A percentile compares a stretch with the other conserved stretches of the same genome.
Evolutionary conservation across 2,329 filamentous ascomycete genomes (phyloP).

Genomic region (Graphilbum sp.): DNA sequence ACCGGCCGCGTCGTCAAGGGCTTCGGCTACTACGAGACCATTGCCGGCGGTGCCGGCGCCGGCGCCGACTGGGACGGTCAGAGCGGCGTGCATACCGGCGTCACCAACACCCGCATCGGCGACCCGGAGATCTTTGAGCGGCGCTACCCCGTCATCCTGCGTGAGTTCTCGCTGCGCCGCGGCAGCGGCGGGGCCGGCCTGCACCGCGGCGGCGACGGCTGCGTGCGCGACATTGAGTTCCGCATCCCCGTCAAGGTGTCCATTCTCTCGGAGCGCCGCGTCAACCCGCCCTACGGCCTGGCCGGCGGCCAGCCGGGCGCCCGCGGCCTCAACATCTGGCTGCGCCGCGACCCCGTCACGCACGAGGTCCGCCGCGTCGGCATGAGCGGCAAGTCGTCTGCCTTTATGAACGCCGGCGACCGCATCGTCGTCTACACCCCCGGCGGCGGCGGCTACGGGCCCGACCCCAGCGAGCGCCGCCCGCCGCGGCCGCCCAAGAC

Average conservation of each 20-base stretch:
- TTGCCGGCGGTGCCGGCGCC: conserved; percentile 61
- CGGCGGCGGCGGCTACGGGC: conserved; percentile 46
- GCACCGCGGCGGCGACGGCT: conserved; percentile 59
- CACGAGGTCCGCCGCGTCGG: conserved; percentile 23
- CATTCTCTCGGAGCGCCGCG: conserved; percentile 46
- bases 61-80: conserved; percentile 59
- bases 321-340: conserved; percentile 78
- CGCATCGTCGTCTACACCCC: conserved; percentile 45
- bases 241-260: conserved; percentile 14
- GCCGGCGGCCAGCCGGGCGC: conserved; percentile 65
- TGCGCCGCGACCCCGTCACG: conserved; percentile 25
- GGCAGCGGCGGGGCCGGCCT: conserved; percentile 49
- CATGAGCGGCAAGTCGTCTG: conserved; percentile 43
- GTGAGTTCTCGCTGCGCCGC: conserved; percentile 48
- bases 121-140: conserved; percentile 67
- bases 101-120: conserved; percentile 77
- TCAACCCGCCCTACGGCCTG: conserved; percentile 67
- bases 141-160: conserved; percentile 56
- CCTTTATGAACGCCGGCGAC: conserved; percentile 38
- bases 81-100: conserved; percentile 64
- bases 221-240: conserved; percentile 67
- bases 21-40: conserved; percentile 80
- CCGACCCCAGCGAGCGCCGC: too few relatives aligned
- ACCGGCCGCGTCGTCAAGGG: conserved; percentile 45
- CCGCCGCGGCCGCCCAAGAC: too few relatives aligned